A percentile compares a stretch with the other conserved stretches of the same genome.
Conservation (phyloP, 2,329 filamentous ascomycete genomes). For the Epichloe brachyelytri region DNA sequence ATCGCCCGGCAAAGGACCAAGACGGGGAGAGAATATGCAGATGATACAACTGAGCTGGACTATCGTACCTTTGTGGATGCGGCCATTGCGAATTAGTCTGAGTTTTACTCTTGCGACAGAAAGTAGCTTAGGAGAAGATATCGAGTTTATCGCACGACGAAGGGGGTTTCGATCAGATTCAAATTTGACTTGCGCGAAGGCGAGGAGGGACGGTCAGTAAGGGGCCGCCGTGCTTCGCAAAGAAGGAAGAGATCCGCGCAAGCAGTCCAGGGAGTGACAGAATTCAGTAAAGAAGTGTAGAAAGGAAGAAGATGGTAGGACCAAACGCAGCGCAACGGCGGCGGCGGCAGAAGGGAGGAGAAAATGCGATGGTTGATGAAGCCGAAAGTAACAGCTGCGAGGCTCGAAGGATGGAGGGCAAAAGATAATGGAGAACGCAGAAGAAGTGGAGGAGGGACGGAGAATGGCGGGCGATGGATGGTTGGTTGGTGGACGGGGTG, state of each 20-base stretch:
- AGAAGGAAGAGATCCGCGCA: neutral
- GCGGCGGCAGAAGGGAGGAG: slow-evolving; percentile 1
- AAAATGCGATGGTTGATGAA: slow-evolving; percentile 1
- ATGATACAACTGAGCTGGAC: neutral
- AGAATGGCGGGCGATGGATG: slow-evolving; percentile 4
- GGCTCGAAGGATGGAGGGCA: slow-evolving; percentile 3
- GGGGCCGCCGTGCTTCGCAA: slow-evolving; percentile 2
- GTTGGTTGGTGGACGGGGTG: slow-evolving; percentile 2
- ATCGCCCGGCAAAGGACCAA: neutral
- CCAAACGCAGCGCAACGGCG: neutral
- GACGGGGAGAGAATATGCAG: neutral
- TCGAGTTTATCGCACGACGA: slow-evolving; percentile 5
- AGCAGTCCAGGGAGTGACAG: neutral
- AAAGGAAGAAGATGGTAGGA: neutral
- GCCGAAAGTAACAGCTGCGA: slow-evolving; percentile 2
- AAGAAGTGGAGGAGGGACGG: slow-evolving; percentile 5
- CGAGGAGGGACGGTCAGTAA: neutral
- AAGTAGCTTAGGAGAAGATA: neutral
- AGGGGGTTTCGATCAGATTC: slow-evolving; percentile 1
- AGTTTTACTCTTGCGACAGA: neutral
- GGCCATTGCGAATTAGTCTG: slow-evolving; percentile 18
- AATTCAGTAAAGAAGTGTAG: neutral
- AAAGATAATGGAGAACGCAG: slow-evolving; percentile 7
- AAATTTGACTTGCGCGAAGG: slow-evolving; percentile 10
- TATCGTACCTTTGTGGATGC: slow-evolving; percentile 22